These are phyloP conservation scores for Syncephalis fuscata DNA, from an alignment of 371 early-diverging fungal genomes.

Conservation along the genomic window DNA sequence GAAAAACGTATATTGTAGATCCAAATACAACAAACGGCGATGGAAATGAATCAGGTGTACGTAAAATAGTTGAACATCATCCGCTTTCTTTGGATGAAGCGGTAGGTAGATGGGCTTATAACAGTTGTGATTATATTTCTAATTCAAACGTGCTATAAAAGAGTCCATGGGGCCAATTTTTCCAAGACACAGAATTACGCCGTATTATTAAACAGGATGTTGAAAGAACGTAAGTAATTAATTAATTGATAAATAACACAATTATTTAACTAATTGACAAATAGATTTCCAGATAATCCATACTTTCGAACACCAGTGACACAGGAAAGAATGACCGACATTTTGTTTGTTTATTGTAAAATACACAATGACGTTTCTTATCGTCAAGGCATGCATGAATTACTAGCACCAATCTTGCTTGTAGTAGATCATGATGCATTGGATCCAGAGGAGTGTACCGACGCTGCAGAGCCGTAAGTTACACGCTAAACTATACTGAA, in stretches of 20 bases:
- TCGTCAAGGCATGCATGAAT: slow-evolving; percentile 96
- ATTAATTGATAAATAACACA: background rate
- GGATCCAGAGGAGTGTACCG: slow-evolving; percentile 1
- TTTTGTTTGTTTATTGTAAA: slow-evolving; percentile 84
- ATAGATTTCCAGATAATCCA: slow-evolving; percentile 70
- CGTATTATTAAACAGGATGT: slow-evolving; percentile 81
- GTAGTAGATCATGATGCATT: slow-evolving; percentile 47
- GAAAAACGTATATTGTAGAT: slow-evolving; percentile 44
- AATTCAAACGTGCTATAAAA: slow-evolving; percentile 10
- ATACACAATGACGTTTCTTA: slow-evolving; percentile 72
- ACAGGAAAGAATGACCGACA: slow-evolving; percentile 57
- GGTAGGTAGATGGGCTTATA: slow-evolving; percentile 29
- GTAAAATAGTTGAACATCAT: slow-evolving; percentile 45
- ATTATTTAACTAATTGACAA: background rate
- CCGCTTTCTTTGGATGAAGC: slow-evolving; percentile 70
- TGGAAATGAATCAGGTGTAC: slow-evolving; percentile 16
- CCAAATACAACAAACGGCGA: slow-evolving; percentile 22
- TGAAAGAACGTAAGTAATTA: slow-evolving; percentile 56
- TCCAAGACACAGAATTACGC: slow-evolving; percentile 67
- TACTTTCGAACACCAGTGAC: slow-evolving; percentile 49
- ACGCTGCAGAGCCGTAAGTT: background rate
- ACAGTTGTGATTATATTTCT: too few relatives aligned
- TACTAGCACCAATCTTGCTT: slow-evolving; percentile 69
- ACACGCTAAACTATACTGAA: too few relatives aligned
- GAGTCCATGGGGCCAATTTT: slow-evolving; percentile 89